Base-by-base conservation (phyloP, 345 rosid genomes). In the Corymbia maculata region DNA sequence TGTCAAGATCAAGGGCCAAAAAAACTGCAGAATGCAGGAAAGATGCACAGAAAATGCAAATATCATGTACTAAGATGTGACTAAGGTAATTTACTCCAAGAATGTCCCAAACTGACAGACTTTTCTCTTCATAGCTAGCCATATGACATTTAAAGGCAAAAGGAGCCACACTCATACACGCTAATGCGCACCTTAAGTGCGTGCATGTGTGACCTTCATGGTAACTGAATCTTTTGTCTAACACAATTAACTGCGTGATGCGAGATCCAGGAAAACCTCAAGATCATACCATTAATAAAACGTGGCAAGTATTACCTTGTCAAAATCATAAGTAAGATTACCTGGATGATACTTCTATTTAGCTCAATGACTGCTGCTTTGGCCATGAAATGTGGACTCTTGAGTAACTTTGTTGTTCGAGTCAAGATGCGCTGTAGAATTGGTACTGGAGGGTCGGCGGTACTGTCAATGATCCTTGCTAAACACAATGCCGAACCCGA, bases 401-500 rank as follows among this genome's bases (percentile, higher is more conserved):
- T 95, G 32, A 97, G 98, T 92, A 97, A 92, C 92, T 96, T 96
- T 8, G 90, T 93, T 9, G 97, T 94, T 70, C 98, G 90, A 30
- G 91, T 89, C 88, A 97, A 88, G 96, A 97, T 95, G 21, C 96
- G 93, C 90, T 94, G 99, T 89, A 96, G 92, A 91, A 97, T 88
- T 10, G 95, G 86, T 88, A 91, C 89, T 1, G 99, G 98, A 85
- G 99, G 95, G 86, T 94, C 92, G 49, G 89, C 92, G 70, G 91
- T 91, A 70, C 90, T 93, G 89, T 95, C 97, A 55, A 96, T 92
- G 53, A 97, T 95, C 92, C 92, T 94, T 3, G 98, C 97, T 94
- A 97, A 93, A 89, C 99, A 97, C 90, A 94, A 92, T 7, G 99
- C 99, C 13, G 98, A 93, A 87, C 99, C 99, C 4, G 94, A 92